Conservation (phyloP, 2,329 filamentous ascomycete species). For the Xylaria sp. region DNA sequence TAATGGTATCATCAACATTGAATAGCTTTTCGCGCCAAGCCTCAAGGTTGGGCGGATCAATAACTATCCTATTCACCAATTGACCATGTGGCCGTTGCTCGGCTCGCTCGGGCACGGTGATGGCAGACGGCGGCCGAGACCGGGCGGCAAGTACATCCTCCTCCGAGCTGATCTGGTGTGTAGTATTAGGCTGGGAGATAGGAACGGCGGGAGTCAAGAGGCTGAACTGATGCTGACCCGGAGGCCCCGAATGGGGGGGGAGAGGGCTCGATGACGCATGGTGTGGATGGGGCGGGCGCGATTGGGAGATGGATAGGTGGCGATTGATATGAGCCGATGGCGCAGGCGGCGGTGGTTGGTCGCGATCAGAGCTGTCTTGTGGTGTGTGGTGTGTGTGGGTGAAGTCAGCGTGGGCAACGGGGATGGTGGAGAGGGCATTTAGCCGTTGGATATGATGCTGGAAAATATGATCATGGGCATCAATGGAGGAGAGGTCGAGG, state of each 20-base stretch:
- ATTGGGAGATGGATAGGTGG: constrained; percentile 39
- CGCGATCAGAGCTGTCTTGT: constrained; percentile 51
- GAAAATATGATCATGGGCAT: constrained; percentile 53
- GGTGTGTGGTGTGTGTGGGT: constrained; percentile 35
- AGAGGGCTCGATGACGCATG: constrained; percentile 46
- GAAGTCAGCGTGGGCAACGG: constrained; percentile 49
- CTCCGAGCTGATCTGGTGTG: constrained; percentile 50
- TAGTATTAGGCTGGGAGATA: constrained; percentile 32
- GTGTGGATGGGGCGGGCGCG: constrained; percentile 42
- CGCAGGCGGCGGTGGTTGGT: constrained; percentile 45
- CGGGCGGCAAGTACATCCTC: constrained; percentile 51
- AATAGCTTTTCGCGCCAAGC: constrained; percentile 79
- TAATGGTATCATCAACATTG: constrained; percentile 77
- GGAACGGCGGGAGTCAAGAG: constrained; percentile 53
- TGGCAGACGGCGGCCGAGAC: constrained; percentile 40
- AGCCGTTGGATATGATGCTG: constrained; percentile 51
- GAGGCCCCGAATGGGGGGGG: constrained; percentile 50
- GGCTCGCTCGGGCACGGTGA: constrained; percentile 47
- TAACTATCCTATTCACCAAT: constrained; percentile 66
- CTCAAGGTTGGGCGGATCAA: constrained; percentile 74
- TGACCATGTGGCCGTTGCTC: constrained; percentile 62
- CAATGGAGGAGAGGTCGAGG: constrained; percentile 56
- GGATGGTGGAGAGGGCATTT: constrained; percentile 50
- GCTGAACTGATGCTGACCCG: constrained; percentile 58
- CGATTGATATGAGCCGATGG: constrained; percentile 40